Base-by-base conservation (phyloP, 768 basidiomycete species). In the Leccinum broughii region DNA sequence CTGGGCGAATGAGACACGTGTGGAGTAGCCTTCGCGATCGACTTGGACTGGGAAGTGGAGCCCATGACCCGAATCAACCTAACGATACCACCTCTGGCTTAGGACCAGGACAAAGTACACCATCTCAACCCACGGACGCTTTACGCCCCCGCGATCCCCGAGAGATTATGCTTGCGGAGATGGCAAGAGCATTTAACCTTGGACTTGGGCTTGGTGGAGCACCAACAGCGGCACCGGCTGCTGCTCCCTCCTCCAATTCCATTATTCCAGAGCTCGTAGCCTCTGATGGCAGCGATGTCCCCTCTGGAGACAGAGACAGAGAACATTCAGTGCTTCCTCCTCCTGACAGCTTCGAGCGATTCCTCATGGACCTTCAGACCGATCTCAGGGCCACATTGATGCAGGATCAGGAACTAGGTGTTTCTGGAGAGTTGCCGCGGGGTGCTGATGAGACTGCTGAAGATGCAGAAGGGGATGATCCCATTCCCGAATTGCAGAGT, bases 301-400 rank as follows among this genome's bases (percentile, higher is more conserved):
- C 10, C 13, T 26, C 58, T 28, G 56, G 59, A 26, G 70, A 59
- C 11, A 56, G 61, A 54, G 61, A 69, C 2, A 53, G 52, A 37
- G 65, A 64, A 58, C 57, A 61, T 30, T n/a, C 65, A 5, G 55
- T 69, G 0, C 62, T 72, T 13, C 80, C 83, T 8, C 74, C 78
- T 0, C 88, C 88, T 66, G 87, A 86, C 60, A 87, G 85, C 66
- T 93, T 93, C 66, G 91, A 93, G 68, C 81, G 89, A 30, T 93
- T 93, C 77, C 75, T 93, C 64, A 75, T 90, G 50, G 90, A 93
- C 72, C 68, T 93, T 56, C 92, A 93, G 72, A 75, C 80, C 17
- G 92, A 93, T 71, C 75, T 93, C 57, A 76, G 92, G 57, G 73
- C 77, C 6, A 86, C 87, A 9, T 71, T 93, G 61, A 82, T 81